Evolutionary conservation across 148 eudicot genomes (phyloP), one percentile per base, ranked within the genome.

Genomic region (Heliamphora exappendiculata): DNA sequence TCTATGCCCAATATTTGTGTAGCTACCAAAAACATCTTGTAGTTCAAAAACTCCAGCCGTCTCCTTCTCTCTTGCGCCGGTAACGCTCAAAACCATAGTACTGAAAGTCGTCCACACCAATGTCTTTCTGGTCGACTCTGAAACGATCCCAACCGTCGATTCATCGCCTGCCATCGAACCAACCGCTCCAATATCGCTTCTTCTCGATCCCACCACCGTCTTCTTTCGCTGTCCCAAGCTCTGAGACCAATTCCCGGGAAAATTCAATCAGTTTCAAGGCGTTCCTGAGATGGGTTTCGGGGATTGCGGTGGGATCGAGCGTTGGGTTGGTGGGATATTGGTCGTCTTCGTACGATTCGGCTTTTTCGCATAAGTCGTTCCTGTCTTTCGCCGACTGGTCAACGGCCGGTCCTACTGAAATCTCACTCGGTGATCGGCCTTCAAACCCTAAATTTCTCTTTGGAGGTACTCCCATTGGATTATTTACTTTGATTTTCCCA

Each of bases 231-330:
- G 28, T 17, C 20, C 55, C 65, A 28, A 28, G 24, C 24, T 17
- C 51, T 3, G n/a, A 20, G 24, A 31, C 79, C 28, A 54, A 37
- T 53, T 58, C 20, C 6, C 12, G 0, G 9, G 7, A 59, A 39
- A 58, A 2, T 6, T 3, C 36, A 11, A 66, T 41, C 24, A 29
- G 51, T 53, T 59, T 19, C 77, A 28, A 55, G 28, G 73, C 87
- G 9, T 47, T 81, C 54, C 49, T 82, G 26, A 79, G 59, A 81
- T 87, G 86, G 89, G 63, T 82, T 28, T 84, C 87, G 26, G 87
- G 85, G 24, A 59, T 87, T 49, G 86, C 82, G 6, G 58, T 62
- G 66, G 86, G 89, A 67, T 82, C 89, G 36, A 58, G 72, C 68
- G 22, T 85, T 6, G 85, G 88, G 0, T 57, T 74, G 41, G 69